Percentiles rank a stretch among this genome's conserved stretches.
phyloP scores from a whole-genome alignment of 371 early-diverging fungal genomes.

The Syncephalastrum monosporum region DNA sequence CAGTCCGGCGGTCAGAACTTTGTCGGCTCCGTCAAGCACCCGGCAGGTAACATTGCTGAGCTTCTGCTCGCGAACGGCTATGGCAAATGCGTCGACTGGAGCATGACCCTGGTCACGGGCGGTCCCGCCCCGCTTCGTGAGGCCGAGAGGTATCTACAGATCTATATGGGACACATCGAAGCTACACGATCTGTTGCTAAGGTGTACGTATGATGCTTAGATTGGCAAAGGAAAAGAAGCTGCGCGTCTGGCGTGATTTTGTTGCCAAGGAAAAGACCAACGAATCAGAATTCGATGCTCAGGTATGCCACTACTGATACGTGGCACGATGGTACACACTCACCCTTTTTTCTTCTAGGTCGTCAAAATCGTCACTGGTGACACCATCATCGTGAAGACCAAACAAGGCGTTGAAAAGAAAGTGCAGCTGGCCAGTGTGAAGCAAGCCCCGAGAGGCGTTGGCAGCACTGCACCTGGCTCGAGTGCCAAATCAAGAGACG shows the following conservation, averaged over 20 bases:
- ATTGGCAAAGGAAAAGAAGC: conserved; percentile 67
- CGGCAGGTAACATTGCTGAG: conserved; percentile 93
- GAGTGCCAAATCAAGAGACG: conserved; percentile 66
- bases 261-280: conserved; percentile 39
- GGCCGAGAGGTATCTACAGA: conserved; percentile 60
- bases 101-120: conserved; percentile 74
- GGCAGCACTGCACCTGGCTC: conserved; percentile 36
- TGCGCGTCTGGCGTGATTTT: conserved; percentile 81
- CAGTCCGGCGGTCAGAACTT: conserved; percentile 67
- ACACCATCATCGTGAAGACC: conserved; percentile 71
- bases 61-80: conserved; percentile 78
- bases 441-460: conserved; percentile 63
- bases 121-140: conserved; percentile 72
- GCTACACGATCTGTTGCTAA: not conserved
- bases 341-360: conserved; percentile 30
- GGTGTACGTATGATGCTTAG: conserved; percentile 2
- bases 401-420: conserved; percentile 68
- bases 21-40: conserved; percentile 78
- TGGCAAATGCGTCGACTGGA: conserved; percentile 91
- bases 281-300: conserved; percentile 63
- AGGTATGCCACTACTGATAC: conserved; percentile 11
- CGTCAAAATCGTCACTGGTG: conserved; percentile 76
- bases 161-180: not conserved
- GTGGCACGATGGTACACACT: not conserved
- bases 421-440: conserved; percentile 80